Evolutionary conservation across 2,329 filamentous ascomycete genomes (phyloP).

Genomic region (Pseudohalonectria lignicola): DNA sequence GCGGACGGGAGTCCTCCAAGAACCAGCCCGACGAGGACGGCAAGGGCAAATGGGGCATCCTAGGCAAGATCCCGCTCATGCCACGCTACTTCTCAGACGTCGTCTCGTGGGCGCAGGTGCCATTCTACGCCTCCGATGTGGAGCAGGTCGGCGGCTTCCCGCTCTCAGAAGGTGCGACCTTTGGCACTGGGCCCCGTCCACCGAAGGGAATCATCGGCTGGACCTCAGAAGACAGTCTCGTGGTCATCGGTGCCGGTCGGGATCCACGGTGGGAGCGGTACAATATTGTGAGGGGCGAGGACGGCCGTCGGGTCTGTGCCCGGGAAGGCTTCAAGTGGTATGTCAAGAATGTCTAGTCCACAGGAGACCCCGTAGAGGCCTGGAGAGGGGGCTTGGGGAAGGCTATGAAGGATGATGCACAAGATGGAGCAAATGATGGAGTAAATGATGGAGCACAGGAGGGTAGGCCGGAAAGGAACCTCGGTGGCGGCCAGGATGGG

Average conservation of each 20-base stretch:
- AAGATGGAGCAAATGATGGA: too few relatives aligned
- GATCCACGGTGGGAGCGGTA: constrained; percentile 88
- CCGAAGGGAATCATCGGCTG: constrained; percentile 82
- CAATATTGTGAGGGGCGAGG: constrained; percentile 53
- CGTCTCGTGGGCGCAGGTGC: constrained; percentile 72
- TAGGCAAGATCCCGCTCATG: constrained; percentile 74
- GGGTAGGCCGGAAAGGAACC: too few relatives aligned
- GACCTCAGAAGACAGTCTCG: constrained; percentile 60
- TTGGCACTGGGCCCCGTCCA: constrained; percentile 43
- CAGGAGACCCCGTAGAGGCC: too few relatives aligned
- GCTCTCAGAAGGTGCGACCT: constrained; percentile 22
- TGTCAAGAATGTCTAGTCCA: too few relatives aligned
- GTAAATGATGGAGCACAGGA: too few relatives aligned
- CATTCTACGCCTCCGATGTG: constrained; percentile 81
- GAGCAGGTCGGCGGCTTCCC: too few relatives aligned
- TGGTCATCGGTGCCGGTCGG: constrained; percentile 68
- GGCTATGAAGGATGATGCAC: constrained; percentile 4
- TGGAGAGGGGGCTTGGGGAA: constrained; percentile 65
- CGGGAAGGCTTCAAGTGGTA: too few relatives aligned
- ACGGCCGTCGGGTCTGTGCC: constrained; percentile 54
- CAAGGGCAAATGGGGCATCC: constrained; percentile 72
- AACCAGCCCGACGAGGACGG: constrained; percentile 27
- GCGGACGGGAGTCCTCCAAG: neutral
- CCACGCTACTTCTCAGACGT: constrained; percentile 82
- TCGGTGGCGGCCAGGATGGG: too few relatives aligned